Conservation (phyloP, 2,329 filamentous ascomycete species). For the Penicillium sp. region DNA sequence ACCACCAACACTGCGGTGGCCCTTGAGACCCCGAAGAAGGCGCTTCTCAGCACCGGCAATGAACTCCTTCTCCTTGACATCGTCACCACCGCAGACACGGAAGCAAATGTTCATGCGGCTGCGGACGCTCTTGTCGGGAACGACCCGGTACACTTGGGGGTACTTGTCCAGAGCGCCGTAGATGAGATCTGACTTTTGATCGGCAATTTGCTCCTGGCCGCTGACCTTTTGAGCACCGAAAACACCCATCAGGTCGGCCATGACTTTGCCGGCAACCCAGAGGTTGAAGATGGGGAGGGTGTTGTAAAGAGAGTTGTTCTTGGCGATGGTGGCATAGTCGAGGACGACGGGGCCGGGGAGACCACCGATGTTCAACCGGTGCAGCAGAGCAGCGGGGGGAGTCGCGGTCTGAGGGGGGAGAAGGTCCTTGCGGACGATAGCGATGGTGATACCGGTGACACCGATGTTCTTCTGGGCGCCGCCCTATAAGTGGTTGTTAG, state of each 20-base stretch:
- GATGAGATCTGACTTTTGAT: slow-evolving; percentile 76
- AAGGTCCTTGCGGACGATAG: slow-evolving; percentile 80
- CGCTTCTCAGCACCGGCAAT: slow-evolving; percentile 71
- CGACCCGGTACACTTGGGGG: slow-evolving; percentile 74
- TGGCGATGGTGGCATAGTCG: slow-evolving; percentile 81
- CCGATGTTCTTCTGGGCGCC: slow-evolving; percentile 96
- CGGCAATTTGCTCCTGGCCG: slow-evolving; percentile 75
- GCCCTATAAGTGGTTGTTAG: slow-evolving; percentile 45
- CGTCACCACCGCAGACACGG: slow-evolving; percentile 69
- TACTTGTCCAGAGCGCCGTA: slow-evolving; percentile 79
- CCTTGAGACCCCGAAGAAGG: slow-evolving; percentile 81
- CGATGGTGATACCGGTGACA: slow-evolving; percentile 82
- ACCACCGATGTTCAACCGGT: slow-evolving; percentile 76
- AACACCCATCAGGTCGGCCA: slow-evolving; percentile 72
- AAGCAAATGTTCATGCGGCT: slow-evolving; percentile 98
- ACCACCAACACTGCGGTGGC: slow-evolving; percentile 84
- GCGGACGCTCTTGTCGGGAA: slow-evolving; percentile 75
- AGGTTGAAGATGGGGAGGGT: slow-evolving; percentile 95
- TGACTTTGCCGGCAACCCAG: slow-evolving; percentile 86
- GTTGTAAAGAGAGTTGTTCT: slow-evolving; percentile 96
- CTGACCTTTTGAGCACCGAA: slow-evolving; percentile 71
- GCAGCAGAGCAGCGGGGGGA: slow-evolving; percentile 71
- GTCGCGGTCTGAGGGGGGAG: slow-evolving; percentile 71
- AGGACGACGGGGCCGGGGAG: slow-evolving; percentile 71
- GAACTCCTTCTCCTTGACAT: slow-evolving; percentile 79